Base-by-base conservation (phyloP, 352 stramenopile genomes). In the Nothophytophthora sp. region DNA sequence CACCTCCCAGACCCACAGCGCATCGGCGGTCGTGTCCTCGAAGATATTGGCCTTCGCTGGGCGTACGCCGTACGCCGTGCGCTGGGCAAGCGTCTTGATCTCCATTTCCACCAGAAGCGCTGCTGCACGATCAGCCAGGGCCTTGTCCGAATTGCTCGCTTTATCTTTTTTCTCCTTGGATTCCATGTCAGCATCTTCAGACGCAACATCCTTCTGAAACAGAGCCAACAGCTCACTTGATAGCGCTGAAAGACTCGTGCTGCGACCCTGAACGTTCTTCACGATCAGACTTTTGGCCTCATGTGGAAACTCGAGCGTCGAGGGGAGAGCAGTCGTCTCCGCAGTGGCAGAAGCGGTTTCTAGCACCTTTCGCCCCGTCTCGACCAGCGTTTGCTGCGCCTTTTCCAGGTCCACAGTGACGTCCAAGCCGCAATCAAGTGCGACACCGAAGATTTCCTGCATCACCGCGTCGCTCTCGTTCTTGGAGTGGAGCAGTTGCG, bases 21-120 rank as follows among this genome's bases (percentile, higher is more conserved):
- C 83, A n/a, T 79, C 76, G 0, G 67, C 50, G 36, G 52, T 89
- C 29, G 73, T 88, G 62, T 96, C 86, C 54, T 96, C 83, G 34
- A 87, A 96, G 27, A 92, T 16, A 42, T 94, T 91, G 0, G 80
- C 75, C 30, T 88, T 90, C 4, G 58, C 37, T n/a, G 76, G 80
- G 11, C 74, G 67, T 13, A 84, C 70, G 22, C 86, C 83, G 34
- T 94, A 86, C 20, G 73, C 56, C 9, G 63, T 84, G 9, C 86
- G 80, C 59, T 96, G 81, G 23, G 86, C 86, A 10, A 96, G 63
- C 68, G 88, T 88, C 58, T 96, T 96, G 44, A 96, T 89, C 43
- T 90, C 85, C 85, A 93, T 92, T 51, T 95, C 81, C 40, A 95
- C 35, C 20, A 56, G 61, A 16, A 88, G 41, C 25, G 29, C 37